These are phyloP conservation scores for Fusarium camptoceras DNA, from an alignment of 2,329 filamentous ascomycete species.

Conservation along the genomic window DNA sequence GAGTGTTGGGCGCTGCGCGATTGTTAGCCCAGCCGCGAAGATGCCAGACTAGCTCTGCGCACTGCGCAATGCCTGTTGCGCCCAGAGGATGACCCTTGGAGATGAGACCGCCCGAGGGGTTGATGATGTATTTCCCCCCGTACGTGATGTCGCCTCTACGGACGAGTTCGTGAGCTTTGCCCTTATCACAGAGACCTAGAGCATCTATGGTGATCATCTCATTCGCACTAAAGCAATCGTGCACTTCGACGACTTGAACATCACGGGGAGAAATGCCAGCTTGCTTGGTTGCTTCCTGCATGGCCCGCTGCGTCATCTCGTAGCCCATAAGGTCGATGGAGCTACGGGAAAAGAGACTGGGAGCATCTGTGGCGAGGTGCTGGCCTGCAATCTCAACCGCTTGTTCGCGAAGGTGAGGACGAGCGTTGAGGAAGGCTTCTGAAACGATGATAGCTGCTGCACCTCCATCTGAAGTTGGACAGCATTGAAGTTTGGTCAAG, in stretches of 20 bases:
- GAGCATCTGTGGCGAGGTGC: conserved; percentile 84
- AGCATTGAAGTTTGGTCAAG: conserved; percentile 98
- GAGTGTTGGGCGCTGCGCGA: conserved; percentile 75
- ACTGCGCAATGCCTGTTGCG: conserved; percentile 94
- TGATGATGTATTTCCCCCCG: conserved; percentile 84
- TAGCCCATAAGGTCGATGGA: conserved; percentile 91
- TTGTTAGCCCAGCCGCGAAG: conserved; percentile 97
- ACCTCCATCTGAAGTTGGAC: conserved; percentile 92
- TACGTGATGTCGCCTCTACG: conserved; percentile 91
- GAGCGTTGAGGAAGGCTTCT: conserved; percentile 85
- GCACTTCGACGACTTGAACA: conserved; percentile 87
- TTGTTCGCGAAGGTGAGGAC: conserved; percentile 82
- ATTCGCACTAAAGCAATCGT: conserved; percentile 97
- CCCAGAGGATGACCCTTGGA: conserved; percentile 96
- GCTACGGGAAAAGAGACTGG: conserved; percentile 80
- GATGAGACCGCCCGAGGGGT: conserved; percentile 93
- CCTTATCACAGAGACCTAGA: conserved; percentile 79
- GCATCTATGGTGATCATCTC: conserved; percentile 93
- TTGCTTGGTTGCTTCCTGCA: conserved; percentile 76
- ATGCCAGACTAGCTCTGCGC: conserved; percentile 95
- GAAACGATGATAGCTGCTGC: conserved; percentile 91
- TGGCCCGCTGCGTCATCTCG: conserved; percentile 82
- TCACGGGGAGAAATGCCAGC: conserved; percentile 75
- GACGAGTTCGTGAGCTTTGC: conserved; percentile 93
- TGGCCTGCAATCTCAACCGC: conserved; percentile 93